phyloP scores from a whole-genome alignment of 371 early-diverging fungal genomes.

The Funneliformis caledonium region DNA sequence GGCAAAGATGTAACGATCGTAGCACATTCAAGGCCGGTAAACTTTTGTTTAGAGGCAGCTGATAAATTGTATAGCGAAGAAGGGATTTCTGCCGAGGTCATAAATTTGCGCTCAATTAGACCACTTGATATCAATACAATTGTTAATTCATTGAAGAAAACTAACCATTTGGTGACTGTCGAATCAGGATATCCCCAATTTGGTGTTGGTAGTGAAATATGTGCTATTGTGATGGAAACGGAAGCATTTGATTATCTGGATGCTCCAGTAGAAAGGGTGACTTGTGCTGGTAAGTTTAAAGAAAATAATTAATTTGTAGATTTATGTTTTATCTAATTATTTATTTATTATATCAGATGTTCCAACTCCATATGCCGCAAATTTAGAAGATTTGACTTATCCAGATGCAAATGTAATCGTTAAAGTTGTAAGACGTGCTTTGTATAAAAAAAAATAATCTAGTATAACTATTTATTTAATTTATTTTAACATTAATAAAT shows the following conservation, averaged over 20 bases:
- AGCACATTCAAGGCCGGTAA: constrained; percentile 93
- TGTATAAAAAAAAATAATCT: constrained; percentile 54
- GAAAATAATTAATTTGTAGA: background rate
- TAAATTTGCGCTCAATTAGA: constrained; percentile 98
- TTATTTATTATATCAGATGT: constrained; percentile 63
- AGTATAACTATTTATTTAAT: no score
- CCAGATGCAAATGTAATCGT: constrained; percentile 89
- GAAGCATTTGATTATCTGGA: constrained; percentile 97
- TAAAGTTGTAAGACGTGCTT: constrained; percentile 69
- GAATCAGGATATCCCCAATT: constrained; percentile 98
- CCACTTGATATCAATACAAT: constrained; percentile 97
- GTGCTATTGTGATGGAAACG: constrained; percentile 95
- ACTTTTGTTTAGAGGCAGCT: constrained; percentile 91
- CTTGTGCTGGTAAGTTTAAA: constrained; percentile 71
- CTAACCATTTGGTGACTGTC: constrained; percentile 96
- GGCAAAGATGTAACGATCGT: constrained; percentile 95
- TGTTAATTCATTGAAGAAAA: constrained; percentile 94
- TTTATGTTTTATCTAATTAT: background rate
- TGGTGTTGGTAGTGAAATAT: constrained; percentile 97
- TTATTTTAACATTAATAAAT: no score
- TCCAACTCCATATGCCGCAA: constrained; percentile 98
- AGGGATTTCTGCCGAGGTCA: constrained; percentile 88
- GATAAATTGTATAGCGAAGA: constrained; percentile 82
- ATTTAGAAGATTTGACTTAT: constrained; percentile 91
- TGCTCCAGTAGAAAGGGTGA: constrained; percentile 94